Conservation (phyloP, 2,329 filamentous ascomycete genomes). For the Aspergillus sp. region DNA sequence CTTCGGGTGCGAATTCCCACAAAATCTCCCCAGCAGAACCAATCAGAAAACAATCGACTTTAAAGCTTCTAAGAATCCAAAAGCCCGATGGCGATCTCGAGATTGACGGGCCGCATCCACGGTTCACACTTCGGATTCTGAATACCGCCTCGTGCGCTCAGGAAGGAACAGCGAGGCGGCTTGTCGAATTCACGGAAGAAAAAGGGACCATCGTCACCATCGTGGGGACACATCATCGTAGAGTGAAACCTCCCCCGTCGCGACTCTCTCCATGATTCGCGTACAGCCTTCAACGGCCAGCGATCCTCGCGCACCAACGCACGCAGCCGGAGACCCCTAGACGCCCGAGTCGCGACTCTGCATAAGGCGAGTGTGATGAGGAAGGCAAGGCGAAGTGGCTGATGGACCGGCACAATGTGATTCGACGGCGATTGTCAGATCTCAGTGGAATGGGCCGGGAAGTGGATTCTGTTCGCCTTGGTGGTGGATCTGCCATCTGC, state of each 20-base stretch:
- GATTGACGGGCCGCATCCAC: slow-evolving; percentile 16
- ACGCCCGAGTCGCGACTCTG: background rate
- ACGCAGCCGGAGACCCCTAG: background rate
- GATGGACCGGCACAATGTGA: background rate
- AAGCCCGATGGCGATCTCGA: background rate
- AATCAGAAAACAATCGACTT: background rate
- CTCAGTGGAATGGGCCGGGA: background rate
- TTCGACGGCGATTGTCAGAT: background rate
- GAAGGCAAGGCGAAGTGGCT: slow-evolving; percentile 2
- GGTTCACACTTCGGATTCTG: slow-evolving; percentile 5
- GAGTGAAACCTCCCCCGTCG: background rate
- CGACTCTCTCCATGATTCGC: background rate
- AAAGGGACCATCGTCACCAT: background rate
- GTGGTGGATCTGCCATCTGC: slow-evolving; percentile 9
- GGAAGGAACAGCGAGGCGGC: slow-evolving; percentile 1
- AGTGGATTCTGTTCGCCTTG: slow-evolving; percentile 12
- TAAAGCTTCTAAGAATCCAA: background rate
- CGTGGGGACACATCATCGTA: background rate
- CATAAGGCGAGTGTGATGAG: background rate
- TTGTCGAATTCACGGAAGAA: background rate
- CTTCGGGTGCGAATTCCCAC: background rate
- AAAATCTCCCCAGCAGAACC: background rate
- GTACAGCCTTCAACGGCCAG: background rate
- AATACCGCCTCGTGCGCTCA: background rate
- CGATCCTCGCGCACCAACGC: background rate